Evolutionary conservation across 257 asterid species (phyloP).

Genomic region (Solanum neorickii): DNA sequence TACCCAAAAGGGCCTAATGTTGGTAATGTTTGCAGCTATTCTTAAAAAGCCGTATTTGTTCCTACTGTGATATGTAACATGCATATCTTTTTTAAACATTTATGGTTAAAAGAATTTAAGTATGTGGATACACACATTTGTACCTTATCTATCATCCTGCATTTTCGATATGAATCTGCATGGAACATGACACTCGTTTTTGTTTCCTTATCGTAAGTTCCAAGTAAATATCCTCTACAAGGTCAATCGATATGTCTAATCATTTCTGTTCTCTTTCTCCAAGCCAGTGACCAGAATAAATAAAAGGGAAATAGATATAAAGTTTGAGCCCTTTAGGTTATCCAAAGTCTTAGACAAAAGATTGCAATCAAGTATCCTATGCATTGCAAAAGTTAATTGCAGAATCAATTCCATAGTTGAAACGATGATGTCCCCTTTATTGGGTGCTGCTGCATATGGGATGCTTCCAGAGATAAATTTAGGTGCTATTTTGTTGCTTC

Average conservation of each 20-base stretch:
- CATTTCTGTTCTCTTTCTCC: neutral
- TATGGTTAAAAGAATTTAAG: neutral
- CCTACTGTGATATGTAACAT: neutral
- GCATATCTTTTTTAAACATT: neutral
- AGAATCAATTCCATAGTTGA: neutral
- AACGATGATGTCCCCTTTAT: neutral
- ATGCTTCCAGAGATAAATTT: neutral
- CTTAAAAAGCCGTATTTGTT: neutral
- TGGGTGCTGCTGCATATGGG: neutral
- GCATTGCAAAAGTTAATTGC: neutral
- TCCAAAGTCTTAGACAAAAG: neutral
- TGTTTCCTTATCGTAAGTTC: neutral
- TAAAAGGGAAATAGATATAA: neutral
- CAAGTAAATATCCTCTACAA: neutral
- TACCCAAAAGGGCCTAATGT: slow-evolving; percentile 79
- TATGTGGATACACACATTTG: neutral
- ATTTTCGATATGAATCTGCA: neutral
- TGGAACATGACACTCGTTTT: neutral
- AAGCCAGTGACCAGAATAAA: neutral
- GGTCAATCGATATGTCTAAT: neutral
- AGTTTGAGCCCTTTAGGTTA: neutral
- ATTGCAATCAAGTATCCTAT: neutral
- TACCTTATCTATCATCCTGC: neutral
- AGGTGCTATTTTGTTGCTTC: neutral
- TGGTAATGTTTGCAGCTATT: slow-evolving; percentile 23